phyloP scores from a whole-genome alignment of 371 early-diverging fungal species.

The Lichtheimia corymbifera region DNA sequence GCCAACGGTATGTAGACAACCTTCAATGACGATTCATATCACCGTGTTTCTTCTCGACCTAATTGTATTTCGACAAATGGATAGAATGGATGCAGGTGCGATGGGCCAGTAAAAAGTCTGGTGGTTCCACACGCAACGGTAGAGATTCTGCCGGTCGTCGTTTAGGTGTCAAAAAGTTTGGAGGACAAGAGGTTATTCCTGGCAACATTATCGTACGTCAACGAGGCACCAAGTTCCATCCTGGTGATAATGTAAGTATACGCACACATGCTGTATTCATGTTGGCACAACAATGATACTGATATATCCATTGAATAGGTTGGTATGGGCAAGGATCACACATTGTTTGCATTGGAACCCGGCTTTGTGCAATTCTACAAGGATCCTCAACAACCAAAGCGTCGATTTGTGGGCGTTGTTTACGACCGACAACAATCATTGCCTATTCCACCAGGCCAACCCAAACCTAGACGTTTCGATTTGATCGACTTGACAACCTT shows the following conservation, averaged over 20 bases:
- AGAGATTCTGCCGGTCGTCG: constrained; percentile 94
- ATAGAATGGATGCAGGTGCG: constrained; percentile 64
- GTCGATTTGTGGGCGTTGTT: constrained; percentile 81
- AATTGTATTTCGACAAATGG: neutral
- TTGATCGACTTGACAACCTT: constrained; percentile 64
- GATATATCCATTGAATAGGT: constrained; percentile 46
- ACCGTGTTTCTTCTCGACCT: neutral
- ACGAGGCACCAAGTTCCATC: constrained; percentile 89
- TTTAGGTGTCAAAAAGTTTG: constrained; percentile 90
- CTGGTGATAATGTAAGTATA: constrained; percentile 79
- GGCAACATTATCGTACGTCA: constrained; percentile 94
- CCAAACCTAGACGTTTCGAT: constrained; percentile 74
- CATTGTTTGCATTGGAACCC: constrained; percentile 77
- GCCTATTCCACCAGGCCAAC: constrained; percentile 64
- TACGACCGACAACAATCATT: constrained; percentile 64
- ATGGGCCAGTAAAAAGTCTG: constrained; percentile 90
- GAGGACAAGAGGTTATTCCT: constrained; percentile 79
- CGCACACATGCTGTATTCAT: neutral
- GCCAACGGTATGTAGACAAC: constrained; percentile 6
- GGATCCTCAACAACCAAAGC: constrained; percentile 64
- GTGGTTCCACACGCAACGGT: constrained; percentile 91
- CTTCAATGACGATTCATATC: neutral
- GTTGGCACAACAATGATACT: neutral
- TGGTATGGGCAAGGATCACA: constrained; percentile 91
- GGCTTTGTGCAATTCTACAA: constrained; percentile 91